A percentile compares a stretch with the other conserved stretches of the same genome.
These are phyloP conservation scores for Colletotrichum sp. DNA, from an alignment of 2,329 filamentous ascomycete species.

Conservation along the genomic window DNA sequence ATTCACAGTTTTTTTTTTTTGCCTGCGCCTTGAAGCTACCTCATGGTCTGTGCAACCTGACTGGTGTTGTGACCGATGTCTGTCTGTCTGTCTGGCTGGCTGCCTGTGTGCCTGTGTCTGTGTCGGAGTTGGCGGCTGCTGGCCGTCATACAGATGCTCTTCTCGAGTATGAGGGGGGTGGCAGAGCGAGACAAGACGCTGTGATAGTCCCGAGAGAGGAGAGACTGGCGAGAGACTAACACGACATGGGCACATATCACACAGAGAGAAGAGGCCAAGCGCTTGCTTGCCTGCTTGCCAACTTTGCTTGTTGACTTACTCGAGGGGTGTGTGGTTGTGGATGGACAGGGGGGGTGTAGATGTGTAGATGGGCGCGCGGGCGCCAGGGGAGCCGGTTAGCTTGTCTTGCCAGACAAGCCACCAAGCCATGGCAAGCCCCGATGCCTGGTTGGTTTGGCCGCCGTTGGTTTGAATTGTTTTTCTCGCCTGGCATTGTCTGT, in stretches of 20 bases:
- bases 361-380: neutral
- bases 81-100: neutral
- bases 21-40: neutral
- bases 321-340: neutral
- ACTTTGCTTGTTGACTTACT: neutral
- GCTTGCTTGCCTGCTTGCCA: neutral
- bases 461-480: conserved; percentile 10
- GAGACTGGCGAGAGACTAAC: neutral
- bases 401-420: conserved; percentile 13
- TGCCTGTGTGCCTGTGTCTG: neutral
- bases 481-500: neutral
- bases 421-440: conserved; percentile 13
- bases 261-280: conserved; percentile 10
- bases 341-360: neutral
- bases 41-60: neutral
- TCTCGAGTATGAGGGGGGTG: neutral
- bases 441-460: conserved; percentile 1
- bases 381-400: neutral
- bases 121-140: neutral
- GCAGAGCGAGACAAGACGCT: neutral
- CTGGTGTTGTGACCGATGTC: neutral
- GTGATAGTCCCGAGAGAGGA: neutral
- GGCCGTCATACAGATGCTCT: neutral
- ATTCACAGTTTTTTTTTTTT: neutral
- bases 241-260: neutral